Conservation (phyloP, 1,284 basidiomycete species). For the Irpex lacteus region DNA sequence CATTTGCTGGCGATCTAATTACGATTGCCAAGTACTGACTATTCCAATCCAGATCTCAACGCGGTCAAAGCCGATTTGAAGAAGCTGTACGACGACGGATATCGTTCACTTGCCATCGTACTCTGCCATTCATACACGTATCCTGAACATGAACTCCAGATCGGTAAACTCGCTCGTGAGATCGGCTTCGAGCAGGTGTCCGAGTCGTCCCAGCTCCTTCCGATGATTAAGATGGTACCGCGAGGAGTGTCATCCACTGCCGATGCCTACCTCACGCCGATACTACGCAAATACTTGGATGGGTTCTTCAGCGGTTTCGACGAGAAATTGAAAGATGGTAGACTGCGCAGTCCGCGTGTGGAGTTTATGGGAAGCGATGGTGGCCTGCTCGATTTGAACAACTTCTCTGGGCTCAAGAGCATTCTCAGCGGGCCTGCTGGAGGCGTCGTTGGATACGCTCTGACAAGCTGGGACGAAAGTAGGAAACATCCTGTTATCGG, state of each 20-base stretch:
- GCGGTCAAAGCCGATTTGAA: slow-evolving; percentile 59
- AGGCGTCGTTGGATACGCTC: slow-evolving; percentile 84
- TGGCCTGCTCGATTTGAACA: slow-evolving; percentile 79
- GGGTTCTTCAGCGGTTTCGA: slow-evolving; percentile 93
- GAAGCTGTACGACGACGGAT: slow-evolving; percentile 72
- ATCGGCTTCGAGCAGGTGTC: slow-evolving; percentile 89
- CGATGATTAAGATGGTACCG: slow-evolving; percentile 96
- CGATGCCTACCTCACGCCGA: slow-evolving; percentile 95
- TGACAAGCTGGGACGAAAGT: slow-evolving; percentile 79
- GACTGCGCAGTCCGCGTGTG: slow-evolving; percentile 53
- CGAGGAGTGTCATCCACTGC: slow-evolving; percentile 92
- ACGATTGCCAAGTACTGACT: too few species aligned
- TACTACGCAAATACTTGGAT: slow-evolving; percentile 83
- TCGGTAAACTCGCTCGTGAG: slow-evolving; percentile 73
- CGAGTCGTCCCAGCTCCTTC: slow-evolving; percentile 82
- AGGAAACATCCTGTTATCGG: slow-evolving; percentile 72
- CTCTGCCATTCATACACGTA: slow-evolving; percentile 93
- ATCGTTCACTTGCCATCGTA: slow-evolving; percentile 83
- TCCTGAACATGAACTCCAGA: slow-evolving; percentile 73
- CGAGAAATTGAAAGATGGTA: slow-evolving; percentile 53
- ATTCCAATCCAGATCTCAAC: slow-evolving; percentile 36
- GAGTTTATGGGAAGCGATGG: slow-evolving; percentile 91
- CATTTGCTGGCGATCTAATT: too few species aligned
- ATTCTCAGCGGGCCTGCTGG: slow-evolving; percentile 88
- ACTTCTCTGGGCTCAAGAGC: slow-evolving; percentile 87